phyloP scores from a whole-genome alignment of 192 early-diverging fungal species.

The Umbelopsis ramanniana region DNA sequence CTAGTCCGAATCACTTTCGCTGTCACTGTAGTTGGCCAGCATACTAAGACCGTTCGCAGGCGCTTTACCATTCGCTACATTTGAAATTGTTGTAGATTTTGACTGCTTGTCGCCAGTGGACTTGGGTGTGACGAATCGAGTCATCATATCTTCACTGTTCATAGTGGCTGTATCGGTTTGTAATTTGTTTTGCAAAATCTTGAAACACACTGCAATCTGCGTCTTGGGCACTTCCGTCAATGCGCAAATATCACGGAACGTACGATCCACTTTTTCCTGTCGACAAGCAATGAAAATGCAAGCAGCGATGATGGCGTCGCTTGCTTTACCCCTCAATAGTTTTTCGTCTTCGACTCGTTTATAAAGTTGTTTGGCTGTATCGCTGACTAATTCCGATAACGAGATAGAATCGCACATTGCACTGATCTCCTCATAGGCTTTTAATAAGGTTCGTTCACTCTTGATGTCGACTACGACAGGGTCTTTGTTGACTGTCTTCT shows the following conservation, averaged over 20 bases:
- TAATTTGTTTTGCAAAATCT: slow-evolving; percentile 60
- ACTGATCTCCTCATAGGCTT: slow-evolving; percentile 78
- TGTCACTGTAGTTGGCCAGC: slow-evolving; percentile 15
- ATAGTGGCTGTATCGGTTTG: slow-evolving; percentile 64
- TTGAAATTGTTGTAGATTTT: not conserved
- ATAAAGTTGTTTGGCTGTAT: slow-evolving; percentile 87
- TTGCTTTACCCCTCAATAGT: slow-evolving; percentile 77
- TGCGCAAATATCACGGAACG: slow-evolving; percentile 93
- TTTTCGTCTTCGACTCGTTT: slow-evolving; percentile 85
- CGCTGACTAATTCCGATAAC: slow-evolving; percentile 69
- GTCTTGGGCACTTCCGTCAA: slow-evolving; percentile 91
- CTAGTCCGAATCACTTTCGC: slow-evolving; percentile 16
- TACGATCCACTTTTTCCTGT: slow-evolving; percentile 80
- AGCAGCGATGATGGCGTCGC: slow-evolving; percentile 84
- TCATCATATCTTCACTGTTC: slow-evolving; percentile 75
- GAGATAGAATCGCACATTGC: slow-evolving; percentile 83
- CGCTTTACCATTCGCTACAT: not conserved
- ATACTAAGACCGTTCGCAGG: not conserved
- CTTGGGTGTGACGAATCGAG: slow-evolving; percentile 58
- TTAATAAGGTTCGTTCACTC: slow-evolving; percentile 72
- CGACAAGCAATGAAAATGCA: slow-evolving; percentile 95
- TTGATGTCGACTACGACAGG: slow-evolving; percentile 46
- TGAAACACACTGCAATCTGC: slow-evolving; percentile 88
- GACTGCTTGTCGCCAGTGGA: not conserved
- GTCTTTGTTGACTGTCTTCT: slow-evolving; percentile 5